Evolutionary conservation across 192 early-diverging fungal genomes (phyloP).

Genomic region (Coemansia sp.): DNA sequence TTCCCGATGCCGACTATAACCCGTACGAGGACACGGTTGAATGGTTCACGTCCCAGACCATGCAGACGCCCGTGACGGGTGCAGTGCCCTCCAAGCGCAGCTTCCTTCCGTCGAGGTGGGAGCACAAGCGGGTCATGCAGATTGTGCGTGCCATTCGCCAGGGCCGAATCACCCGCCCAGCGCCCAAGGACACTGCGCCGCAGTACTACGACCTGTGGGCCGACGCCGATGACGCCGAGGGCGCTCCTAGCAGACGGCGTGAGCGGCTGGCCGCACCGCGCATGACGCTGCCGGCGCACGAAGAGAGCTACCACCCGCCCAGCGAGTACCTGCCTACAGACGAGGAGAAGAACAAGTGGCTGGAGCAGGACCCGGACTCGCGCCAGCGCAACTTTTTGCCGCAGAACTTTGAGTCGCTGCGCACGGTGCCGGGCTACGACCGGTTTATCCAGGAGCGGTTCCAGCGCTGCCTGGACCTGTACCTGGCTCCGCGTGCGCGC

Average conservation of each 20-base stretch:
- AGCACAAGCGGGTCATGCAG: constrained; percentile 93
- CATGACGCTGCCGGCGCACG: constrained; percentile 79
- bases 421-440: constrained; percentile 81
- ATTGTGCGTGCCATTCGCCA: constrained; percentile 92
- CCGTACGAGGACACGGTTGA: constrained; percentile 93
- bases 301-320: constrained; percentile 96
- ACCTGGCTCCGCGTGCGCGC: constrained; percentile 84
- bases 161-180: constrained; percentile 70
- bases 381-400: constrained; percentile 60
- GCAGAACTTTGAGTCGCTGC: constrained; percentile 59
- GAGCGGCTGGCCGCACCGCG: constrained; percentile 90
- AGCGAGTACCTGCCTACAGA: constrained; percentile 83
- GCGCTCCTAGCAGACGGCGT: constrained; percentile 35
- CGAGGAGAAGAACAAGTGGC: constrained; percentile 76
- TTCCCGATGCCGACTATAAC: constrained; percentile 80
- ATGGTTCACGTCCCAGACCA: constrained; percentile 85
- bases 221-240: constrained; percentile 54
- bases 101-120: constrained; percentile 92
- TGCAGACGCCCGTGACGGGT: constrained; percentile 73
- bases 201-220: constrained; percentile 89
- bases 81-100: constrained; percentile 94
- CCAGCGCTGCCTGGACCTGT: constrained; percentile 93
- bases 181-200: constrained; percentile 51
- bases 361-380: constrained; percentile 70
- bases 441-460: constrained; percentile 93